Conservation (phyloP, 331 rosid species). For the Stylosanthes scabra region DNA sequence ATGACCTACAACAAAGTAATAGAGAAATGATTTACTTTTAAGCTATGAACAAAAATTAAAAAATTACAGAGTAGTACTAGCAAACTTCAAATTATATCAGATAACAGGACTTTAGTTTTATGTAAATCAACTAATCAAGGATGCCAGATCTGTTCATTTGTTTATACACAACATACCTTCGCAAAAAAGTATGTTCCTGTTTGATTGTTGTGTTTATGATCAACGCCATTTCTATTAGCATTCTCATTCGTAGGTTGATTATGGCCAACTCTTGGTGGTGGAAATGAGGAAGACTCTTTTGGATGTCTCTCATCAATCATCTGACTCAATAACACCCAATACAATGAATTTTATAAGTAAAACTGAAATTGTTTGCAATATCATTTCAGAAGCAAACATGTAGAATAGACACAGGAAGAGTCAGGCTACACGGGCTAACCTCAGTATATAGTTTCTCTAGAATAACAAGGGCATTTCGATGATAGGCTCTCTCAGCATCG, state of each 20-base stretch:
- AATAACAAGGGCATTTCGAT: constrained; percentile 73
- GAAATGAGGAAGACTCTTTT: constrained; percentile 50
- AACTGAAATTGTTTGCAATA: constrained; percentile 12
- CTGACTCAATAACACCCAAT: constrained; percentile 53
- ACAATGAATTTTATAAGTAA: constrained; percentile 20
- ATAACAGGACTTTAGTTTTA: neutral
- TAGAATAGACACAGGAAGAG: constrained; percentile 25
- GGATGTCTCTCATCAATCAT: constrained; percentile 64
- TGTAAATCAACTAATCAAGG: constrained; percentile 9
- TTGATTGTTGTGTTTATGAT: constrained; percentile 45
- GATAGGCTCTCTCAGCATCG: constrained; percentile 84
- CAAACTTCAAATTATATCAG: constrained; percentile 17
- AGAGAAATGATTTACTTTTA: constrained; percentile 30
- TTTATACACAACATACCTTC: constrained; percentile 56
- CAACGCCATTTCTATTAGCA: constrained; percentile 48
- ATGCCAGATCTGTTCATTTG: constrained; percentile 20
- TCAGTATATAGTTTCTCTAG: constrained; percentile 78
- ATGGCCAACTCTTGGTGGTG: constrained; percentile 48
- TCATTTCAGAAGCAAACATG: constrained; percentile 25
- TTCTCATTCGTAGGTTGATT: constrained; percentile 50
- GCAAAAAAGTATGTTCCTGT: constrained; percentile 62
- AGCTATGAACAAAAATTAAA: constrained; percentile 8
- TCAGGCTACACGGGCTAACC: constrained; percentile 52
- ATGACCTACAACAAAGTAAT: constrained; percentile 58
- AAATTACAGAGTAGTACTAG: constrained; percentile 2